Base-by-base conservation (phyloP, 2,329 filamentous ascomycete species). In the Penicillium olsonii region DNA sequence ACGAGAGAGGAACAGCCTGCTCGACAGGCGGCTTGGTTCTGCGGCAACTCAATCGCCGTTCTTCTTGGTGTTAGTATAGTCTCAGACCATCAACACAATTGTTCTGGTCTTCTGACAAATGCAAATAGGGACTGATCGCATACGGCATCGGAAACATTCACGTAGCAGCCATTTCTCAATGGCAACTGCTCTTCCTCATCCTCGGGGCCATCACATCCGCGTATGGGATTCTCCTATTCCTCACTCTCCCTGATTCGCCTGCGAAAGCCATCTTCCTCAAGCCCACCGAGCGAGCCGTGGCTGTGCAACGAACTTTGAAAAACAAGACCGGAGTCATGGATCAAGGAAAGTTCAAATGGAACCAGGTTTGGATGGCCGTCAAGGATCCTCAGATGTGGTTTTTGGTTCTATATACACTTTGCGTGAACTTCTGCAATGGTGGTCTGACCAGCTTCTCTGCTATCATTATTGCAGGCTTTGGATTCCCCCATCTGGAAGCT, bases 291-390 rank as follows among this genome's bases (percentile, higher is more conserved):
- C 66, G 68, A 8, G 56, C 69, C 2, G 74, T 84, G 22, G 80
- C 79, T 2, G 70, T 81, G 10, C 76, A 78, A 49, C 74, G 81
- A 22, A 77, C 82, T 1, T 67, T 77, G 2, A 67, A 60, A 9
- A 82, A 83, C 58, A 71, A 74, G 31, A 75, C 78, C 46, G 80
- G 80, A 6, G 74, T 82, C 35, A 78, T 80, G 64, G 82, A 81
- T 54, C 67, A 67, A 1, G 71, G 77, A 11, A 53, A 56, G 0
- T 78, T 77, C 61, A 70, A 69, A 47, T 64, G 56, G 62, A 65
- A 70, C 43, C 76, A 78, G 58, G 71, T 75, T 6, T 67, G 67
- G 55, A 52, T 60, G 45, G 61, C 61, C 0, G 41, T 66, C 4
- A 62, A 61, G 10, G 64, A 68, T 38, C 64, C 63, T 7, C 65